These are phyloP conservation scores for Aspergillus japonicus DNA, from an alignment of 2,329 filamentous ascomycete genomes.

Conservation along the genomic window DNA sequence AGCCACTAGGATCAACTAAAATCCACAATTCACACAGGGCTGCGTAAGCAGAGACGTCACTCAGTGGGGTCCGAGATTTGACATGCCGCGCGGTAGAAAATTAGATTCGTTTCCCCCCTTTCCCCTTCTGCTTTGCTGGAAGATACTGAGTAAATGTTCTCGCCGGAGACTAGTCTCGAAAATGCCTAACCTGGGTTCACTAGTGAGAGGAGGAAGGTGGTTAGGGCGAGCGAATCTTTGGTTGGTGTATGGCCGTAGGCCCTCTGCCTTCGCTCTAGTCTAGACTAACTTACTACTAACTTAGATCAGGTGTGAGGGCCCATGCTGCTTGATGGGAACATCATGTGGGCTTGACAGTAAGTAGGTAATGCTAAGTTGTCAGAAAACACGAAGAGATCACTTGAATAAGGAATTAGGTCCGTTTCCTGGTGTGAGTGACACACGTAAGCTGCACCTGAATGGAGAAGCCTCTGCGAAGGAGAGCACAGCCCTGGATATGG, in stretches of 20 bases:
- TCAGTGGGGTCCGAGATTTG: conserved; percentile 18
- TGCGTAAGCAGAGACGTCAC: conserved; percentile 26
- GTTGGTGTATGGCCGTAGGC: background rate
- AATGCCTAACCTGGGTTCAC: background rate
- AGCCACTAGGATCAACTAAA: background rate
- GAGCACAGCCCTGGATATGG: too few relatives aligned
- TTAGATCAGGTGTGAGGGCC: too few relatives aligned
- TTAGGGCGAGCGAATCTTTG: background rate
- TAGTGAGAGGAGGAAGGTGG: background rate
- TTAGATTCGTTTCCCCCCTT: background rate
- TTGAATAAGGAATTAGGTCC: too few relatives aligned
- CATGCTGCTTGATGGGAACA: too few relatives aligned
- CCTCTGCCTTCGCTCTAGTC: background rate
- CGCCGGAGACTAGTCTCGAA: background rate
- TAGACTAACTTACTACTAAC: background rate
- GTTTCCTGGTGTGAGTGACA: background rate
- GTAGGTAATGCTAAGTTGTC: too few relatives aligned
- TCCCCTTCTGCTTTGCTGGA: too few relatives aligned
- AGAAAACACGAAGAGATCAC: too few relatives aligned
- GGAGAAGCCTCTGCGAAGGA: too few relatives aligned
- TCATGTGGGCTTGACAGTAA: too few relatives aligned
- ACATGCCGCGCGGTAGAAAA: conserved; percentile 9
- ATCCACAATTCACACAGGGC: conserved; percentile 5
- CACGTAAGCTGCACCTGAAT: background rate
- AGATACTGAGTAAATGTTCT: too few relatives aligned